Conservation (phyloP, 306 rosid genomes). For the Fragaria nilgerrensis region DNA sequence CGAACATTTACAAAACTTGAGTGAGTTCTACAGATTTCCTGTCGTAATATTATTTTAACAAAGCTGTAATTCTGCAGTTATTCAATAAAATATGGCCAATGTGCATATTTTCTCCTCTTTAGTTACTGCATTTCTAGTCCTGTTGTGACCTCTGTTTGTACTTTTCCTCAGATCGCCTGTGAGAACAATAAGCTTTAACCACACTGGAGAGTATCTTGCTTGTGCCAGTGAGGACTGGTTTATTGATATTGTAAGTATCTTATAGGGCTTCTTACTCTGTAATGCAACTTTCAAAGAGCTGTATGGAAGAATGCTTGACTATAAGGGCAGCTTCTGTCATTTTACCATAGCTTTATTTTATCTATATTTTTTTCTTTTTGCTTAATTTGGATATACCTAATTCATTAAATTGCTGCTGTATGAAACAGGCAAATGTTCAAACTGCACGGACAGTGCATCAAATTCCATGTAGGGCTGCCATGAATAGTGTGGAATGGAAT, state of each 20-base stretch:
- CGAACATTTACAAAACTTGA: slow-evolving; percentile 89
- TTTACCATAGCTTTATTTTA: neutral
- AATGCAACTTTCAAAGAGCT: neutral
- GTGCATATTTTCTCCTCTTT: neutral
- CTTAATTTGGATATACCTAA: neutral
- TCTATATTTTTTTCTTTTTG: neutral
- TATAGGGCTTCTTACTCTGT: neutral
- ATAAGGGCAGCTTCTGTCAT: neutral
- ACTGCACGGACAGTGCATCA: slow-evolving; percentile 86
- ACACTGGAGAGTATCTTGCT: slow-evolving; percentile 82
- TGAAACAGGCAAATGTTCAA: slow-evolving; percentile 67
- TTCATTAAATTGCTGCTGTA: slow-evolving; percentile 16
- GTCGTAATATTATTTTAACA: neutral
- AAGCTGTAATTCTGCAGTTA: neutral
- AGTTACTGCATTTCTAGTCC: neutral
- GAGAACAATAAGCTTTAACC: slow-evolving; percentile 87
- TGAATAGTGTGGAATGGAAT: slow-evolving; percentile 98
- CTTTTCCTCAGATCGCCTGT: slow-evolving; percentile 80
- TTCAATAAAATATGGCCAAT: neutral
- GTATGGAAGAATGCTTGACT: neutral
- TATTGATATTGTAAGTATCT: slow-evolving; percentile 80
- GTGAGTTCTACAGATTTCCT: slow-evolving; percentile 46
- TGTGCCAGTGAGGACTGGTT: slow-evolving; percentile 92
- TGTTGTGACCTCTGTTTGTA: slow-evolving; percentile 9
- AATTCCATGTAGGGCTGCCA: slow-evolving; percentile 93